Percentiles rank a stretch among this genome's conserved stretches.
Conservation (phyloP, 306 rosid genomes). For the Acacia acuminata region DNA sequence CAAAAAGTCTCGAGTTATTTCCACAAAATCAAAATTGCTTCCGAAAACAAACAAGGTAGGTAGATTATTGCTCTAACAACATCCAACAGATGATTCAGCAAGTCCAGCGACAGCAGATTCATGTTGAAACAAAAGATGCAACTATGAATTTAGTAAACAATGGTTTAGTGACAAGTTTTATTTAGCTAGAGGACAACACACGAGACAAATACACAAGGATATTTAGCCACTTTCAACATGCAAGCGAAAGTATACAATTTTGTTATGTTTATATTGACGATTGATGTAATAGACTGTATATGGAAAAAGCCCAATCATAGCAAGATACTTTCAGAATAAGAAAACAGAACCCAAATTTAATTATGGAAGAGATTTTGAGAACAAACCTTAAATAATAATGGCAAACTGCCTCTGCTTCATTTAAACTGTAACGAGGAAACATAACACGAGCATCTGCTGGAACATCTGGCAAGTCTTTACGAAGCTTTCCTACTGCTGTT, state of each 20-base stretch:
- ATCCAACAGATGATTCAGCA: constrained; percentile 14
- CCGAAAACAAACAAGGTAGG: neutral
- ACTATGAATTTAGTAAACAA: constrained; percentile 3
- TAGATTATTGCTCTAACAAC: neutral
- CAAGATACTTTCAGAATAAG: constrained; percentile 7
- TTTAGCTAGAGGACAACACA: neutral
- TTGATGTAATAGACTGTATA: neutral
- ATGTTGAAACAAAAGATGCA: neutral
- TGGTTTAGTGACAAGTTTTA: constrained; percentile 15
- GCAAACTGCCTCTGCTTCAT: constrained; percentile 84
- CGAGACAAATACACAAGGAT: neutral
- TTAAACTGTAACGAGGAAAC: constrained; percentile 78
- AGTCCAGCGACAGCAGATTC: constrained; percentile 2
- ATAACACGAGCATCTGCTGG: constrained; percentile 76
- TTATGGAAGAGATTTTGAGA: neutral
- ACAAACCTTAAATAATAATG: constrained; percentile 86
- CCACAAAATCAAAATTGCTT: neutral
- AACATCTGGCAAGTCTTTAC: constrained; percentile 88
- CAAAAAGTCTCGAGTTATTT: neutral
- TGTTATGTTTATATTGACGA: neutral
- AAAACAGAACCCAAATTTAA: neutral
- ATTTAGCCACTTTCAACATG: neutral
- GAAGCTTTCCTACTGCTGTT: constrained; percentile 94
- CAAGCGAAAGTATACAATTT: neutral
- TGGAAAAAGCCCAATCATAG: constrained; percentile 4